These are phyloP conservation scores for Eimeria maxima DNA, from an alignment of 169 alveolate genomes.

Conservation along the genomic window DNA sequence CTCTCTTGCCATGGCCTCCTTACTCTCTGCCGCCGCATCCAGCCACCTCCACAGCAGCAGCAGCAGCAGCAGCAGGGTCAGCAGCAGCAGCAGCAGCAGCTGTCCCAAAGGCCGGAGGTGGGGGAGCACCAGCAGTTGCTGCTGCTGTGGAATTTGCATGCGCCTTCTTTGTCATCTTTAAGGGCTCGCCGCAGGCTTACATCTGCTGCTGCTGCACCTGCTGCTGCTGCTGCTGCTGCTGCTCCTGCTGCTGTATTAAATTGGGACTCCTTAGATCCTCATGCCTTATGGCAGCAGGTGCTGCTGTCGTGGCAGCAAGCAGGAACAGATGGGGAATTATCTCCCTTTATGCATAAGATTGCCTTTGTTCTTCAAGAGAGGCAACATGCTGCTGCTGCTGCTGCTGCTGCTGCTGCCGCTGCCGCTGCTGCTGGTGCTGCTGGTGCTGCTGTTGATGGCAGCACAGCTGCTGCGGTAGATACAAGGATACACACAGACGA, in stretches of 20 bases:
- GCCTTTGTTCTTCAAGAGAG: not conserved
- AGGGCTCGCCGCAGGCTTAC: no score
- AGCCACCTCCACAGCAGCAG: not conserved
- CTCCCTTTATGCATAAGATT: not conserved
- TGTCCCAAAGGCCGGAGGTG: no score
- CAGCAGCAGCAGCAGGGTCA: slow-evolving; percentile 30
- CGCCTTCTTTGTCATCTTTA: not conserved
- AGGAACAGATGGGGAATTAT: not conserved
- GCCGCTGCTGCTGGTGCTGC: no score
- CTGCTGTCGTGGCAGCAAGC: not conserved
- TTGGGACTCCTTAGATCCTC: not conserved
- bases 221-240: no score
- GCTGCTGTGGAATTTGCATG: not conserved
- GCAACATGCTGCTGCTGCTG: not conserved
- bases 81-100: not conserved
- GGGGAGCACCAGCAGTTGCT: slow-evolving; percentile 3
- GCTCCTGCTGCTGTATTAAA: not conserved
- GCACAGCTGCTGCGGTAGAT: not conserved
- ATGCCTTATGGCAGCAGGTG: slow-evolving; percentile 10
- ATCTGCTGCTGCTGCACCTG: no score
- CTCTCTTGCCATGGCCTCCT: slow-evolving; percentile 24
- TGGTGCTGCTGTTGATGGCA: not conserved
- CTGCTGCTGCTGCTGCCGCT: slow-evolving; percentile 14
- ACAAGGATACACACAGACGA: no score
- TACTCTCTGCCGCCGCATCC: slow-evolving; percentile 11